A percentile compares a stretch with the other conserved stretches of the same genome.
phyloP scores from a whole-genome alignment of 208 protist species.

The Leptomonas pyrrhocoris region DNA sequence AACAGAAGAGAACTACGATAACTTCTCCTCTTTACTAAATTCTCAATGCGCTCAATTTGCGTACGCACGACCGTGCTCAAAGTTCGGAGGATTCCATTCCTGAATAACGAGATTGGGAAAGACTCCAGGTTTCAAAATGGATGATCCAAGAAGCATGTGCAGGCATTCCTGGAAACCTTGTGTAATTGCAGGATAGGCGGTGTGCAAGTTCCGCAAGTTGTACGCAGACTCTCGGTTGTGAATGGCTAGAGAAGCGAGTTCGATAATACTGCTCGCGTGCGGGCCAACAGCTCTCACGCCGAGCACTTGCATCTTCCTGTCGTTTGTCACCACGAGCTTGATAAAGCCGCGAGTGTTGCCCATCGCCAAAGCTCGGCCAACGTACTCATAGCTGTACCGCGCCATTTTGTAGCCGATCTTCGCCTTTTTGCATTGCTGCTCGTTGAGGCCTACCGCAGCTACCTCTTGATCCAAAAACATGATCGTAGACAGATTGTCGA shows the following conservation, averaged over 20 bases:
- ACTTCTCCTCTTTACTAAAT: too few species aligned
- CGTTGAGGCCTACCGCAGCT: constrained; percentile 86
- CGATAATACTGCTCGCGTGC: constrained; percentile 89
- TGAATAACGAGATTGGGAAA: constrained; percentile 77
- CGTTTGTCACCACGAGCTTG: constrained; percentile 91
- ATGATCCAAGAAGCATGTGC: constrained; percentile 87
- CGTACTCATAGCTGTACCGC: constrained; percentile 89
- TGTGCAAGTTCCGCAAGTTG: constrained; percentile 74
- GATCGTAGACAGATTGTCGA: constrained; percentile 92
- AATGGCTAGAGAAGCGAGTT: constrained; percentile 88
- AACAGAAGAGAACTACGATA: too few species aligned
- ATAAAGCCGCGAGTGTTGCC: constrained; percentile 90
- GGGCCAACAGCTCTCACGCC: constrained; percentile 87
- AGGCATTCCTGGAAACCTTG: constrained; percentile 92
- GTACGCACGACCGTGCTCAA: constrained; percentile 71
- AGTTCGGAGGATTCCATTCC: constrained; percentile 80
- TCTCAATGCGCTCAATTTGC: not conserved
- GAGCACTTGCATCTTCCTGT: constrained; percentile 88
- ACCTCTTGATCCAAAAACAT: constrained; percentile 94
- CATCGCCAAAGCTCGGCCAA: constrained; percentile 83
- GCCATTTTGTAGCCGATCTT: constrained; percentile 89
- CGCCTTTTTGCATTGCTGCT: constrained; percentile 75
- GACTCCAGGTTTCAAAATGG: constrained; percentile 87
- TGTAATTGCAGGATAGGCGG: constrained; percentile 82
- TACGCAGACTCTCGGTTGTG: constrained; percentile 82